A percentile compares a stretch with the other conserved stretches of the same genome.
Conservation (phyloP, 345 rosid genomes). For the Citrus glauca region DNA sequence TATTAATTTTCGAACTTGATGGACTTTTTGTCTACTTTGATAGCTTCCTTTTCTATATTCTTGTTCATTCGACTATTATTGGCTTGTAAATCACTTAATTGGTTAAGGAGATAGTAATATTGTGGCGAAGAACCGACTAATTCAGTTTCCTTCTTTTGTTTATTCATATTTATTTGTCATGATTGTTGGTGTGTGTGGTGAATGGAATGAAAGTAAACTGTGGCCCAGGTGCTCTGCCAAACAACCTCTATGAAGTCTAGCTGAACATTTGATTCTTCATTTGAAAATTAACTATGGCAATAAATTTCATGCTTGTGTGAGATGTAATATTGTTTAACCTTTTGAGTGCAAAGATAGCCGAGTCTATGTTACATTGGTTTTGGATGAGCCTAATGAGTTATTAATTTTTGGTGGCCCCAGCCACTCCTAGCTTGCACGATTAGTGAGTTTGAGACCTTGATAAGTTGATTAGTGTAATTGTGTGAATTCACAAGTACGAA, state of each 20-base stretch:
- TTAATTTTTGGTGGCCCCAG: background rate
- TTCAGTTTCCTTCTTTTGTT: background rate
- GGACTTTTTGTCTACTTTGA: background rate
- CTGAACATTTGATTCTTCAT: background rate
- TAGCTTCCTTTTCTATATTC: background rate
- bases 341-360: background rate
- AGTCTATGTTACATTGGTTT: too few relatives aligned
- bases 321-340: background rate
- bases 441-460: background rate
- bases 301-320: background rate
- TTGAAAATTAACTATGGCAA: background rate
- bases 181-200: background rate
- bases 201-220: background rate
- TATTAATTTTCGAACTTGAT: background rate
- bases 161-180: background rate
- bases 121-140: background rate
- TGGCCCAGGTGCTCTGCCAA: background rate
- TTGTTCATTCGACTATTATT: background rate
- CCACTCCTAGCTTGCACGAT: background rate
- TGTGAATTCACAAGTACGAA: background rate
- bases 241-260: background rate
- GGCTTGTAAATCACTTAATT: background rate
- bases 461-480: background rate
- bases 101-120: background rate
- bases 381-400: background rate